phyloP scores from a whole-genome alignment of 208 protist genomes.

The Balamuthia mandrillaris region DNA sequence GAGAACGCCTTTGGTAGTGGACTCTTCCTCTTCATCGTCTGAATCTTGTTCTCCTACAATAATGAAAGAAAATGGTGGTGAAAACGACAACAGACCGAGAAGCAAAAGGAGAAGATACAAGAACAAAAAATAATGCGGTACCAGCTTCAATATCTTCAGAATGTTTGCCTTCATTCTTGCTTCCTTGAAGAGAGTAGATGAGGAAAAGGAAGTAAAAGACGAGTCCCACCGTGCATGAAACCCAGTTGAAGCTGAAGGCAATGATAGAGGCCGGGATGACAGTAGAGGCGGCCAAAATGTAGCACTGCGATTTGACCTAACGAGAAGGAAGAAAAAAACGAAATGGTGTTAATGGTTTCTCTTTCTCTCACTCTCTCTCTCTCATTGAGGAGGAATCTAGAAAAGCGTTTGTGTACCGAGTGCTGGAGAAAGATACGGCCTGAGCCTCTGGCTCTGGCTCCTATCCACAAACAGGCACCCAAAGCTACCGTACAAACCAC shows the following conservation, averaged over 20 bases:
- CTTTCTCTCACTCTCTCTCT: no score
- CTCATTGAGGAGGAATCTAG: no score
- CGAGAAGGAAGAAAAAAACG: no score
- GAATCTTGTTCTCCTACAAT: neutral
- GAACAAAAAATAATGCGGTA: neutral
- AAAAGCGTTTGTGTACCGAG: constrained; percentile 42
- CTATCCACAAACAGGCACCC: constrained; percentile 59
- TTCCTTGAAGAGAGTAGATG: constrained; percentile 41
- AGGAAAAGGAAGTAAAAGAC: constrained; percentile 46
- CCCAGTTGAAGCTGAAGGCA: constrained; percentile 40
- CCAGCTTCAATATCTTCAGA: constrained; percentile 6
- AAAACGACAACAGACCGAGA: neutral
- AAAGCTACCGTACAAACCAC: constrained; percentile 67
- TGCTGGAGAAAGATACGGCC: constrained; percentile 40
- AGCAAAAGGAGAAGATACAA: neutral
- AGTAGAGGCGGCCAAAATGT: constrained; percentile 40
- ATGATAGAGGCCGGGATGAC: constrained; percentile 7
- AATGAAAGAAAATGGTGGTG: no score
- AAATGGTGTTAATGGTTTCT: no score
- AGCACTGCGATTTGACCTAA: constrained; percentile 59
- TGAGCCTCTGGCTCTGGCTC: constrained; percentile 30
- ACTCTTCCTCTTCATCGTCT: constrained; percentile 60
- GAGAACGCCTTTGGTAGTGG: constrained; percentile 52
- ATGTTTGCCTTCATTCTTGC: constrained; percentile 35
- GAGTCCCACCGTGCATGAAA: constrained; percentile 38